Base-by-base conservation (phyloP, 2,329 filamentous ascomycete species). In the Orbilia blumenaviensis region DNA sequence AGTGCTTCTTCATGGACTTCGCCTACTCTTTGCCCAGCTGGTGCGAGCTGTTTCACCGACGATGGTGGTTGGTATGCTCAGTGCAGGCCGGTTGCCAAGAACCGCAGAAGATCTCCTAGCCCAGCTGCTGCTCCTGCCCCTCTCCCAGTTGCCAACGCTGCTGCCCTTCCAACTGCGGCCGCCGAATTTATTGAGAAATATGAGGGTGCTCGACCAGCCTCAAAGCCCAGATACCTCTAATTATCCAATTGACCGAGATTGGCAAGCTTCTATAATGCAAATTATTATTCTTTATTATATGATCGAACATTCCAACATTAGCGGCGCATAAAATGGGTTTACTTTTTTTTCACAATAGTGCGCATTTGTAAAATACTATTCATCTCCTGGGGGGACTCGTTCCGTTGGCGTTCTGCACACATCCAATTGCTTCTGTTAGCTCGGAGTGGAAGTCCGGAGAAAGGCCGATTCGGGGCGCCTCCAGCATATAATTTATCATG, bases 291-390 rank as follows among this genome's bases (percentile, higher is more conserved):
- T 46, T 42, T 52, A 29, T 67, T 67, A 42, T 42, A 46, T 46
- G 1, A 46, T 46, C 42, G 10, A 46, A 46, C 42, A 46, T 61
- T 69, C 38, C 41, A 69, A 68, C 72, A 76, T 76, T 42, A 64
- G 18, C 46, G 72, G 72, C 72, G 72, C 72, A 76, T 64, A 69
- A 76, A 76, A 76, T 69, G 63, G 64, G 72, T 67, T 67, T 64
- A 52, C 34, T 56, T 32, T 66, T 60, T 14, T n/a, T 60, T 54
- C 44, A 62, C 34, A 52, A 44, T 67, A 60, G 36, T 69, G 64
- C 72, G 72, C 72, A 60, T 66, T 68, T 76, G 72, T 76, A 76
- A 68, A 76, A 76, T 69, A 66, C 21, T 38, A 68, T 60, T 64
- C 38, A 50, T 68, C 54, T 50, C 58, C 44, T 52, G 52, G 48